These are phyloP conservation scores for Alternaria tenuissima DNA, from an alignment of 2,329 filamentous ascomycete genomes.

Conservation along the genomic window DNA sequence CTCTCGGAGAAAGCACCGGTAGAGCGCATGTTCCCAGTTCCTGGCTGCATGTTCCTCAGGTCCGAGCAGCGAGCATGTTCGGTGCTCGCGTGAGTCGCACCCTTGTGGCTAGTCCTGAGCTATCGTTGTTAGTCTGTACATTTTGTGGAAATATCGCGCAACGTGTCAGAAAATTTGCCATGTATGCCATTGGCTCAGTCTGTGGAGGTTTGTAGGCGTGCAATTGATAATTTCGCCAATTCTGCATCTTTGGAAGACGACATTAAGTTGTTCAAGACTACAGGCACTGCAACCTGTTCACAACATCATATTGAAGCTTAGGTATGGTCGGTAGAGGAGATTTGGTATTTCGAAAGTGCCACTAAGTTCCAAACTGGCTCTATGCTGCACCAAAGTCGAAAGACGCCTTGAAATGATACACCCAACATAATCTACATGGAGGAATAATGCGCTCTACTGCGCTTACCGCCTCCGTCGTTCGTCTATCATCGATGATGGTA, in stretches of 20 bases:
- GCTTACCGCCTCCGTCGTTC: constrained; percentile 46
- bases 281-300: neutral
- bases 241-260: neutral
- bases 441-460: constrained; percentile 30
- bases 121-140: constrained; percentile 11
- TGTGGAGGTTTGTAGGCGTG: neutral
- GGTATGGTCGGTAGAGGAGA: constrained; percentile 37
- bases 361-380: constrained; percentile 46
- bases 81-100: constrained; percentile 33
- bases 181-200: constrained; percentile 18
- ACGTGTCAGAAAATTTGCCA: constrained; percentile 36
- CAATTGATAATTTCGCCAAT: neutral
- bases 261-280: neutral
- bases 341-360: constrained; percentile 48
- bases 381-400: constrained; percentile 46
- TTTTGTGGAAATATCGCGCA: constrained; percentile 18
- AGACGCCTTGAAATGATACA: constrained; percentile 45
- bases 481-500: constrained; percentile 53
- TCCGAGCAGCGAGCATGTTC: constrained; percentile 31
- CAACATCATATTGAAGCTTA: neutral
- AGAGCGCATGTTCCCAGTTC: constrained; percentile 22
- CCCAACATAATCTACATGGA: constrained; percentile 49
- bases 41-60: constrained; percentile 29
- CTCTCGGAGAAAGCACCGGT: constrained; percentile 16
- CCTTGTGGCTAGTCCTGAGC: constrained; percentile 12